Evolutionary conservation across 768 basidiomycete genomes (phyloP).

Genomic region (Suillus spraguei): DNA sequence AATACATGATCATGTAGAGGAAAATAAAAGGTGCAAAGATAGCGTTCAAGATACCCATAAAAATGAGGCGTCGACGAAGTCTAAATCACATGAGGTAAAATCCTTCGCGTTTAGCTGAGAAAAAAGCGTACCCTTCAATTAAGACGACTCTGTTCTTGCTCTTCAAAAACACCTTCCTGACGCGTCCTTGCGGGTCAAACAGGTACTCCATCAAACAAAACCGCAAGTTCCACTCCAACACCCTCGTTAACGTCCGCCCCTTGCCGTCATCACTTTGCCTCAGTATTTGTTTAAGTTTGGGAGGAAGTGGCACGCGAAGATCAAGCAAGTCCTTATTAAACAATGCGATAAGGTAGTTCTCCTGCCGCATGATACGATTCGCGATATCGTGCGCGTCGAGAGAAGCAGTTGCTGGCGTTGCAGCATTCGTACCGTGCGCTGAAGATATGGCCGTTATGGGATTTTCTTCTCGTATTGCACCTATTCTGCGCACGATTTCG

Average conservation of each 20-base stretch:
- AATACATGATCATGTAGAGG: constrained; percentile 94
- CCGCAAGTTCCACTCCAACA: constrained; percentile 95
- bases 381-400: constrained; percentile 98
- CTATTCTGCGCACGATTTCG: constrained; percentile 89
- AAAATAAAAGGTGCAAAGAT: constrained; percentile 97
- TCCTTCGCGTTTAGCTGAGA: neutral
- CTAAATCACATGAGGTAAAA: constrained; percentile 42
- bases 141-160: constrained; percentile 76
- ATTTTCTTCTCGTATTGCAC: constrained; percentile 88
- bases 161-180: constrained; percentile 90
- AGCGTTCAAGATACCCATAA: constrained; percentile 96
- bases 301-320: constrained; percentile 80
- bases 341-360: constrained; percentile 96
- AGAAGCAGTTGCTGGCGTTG: constrained; percentile 75
- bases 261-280: constrained; percentile 55
- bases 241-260: constrained; percentile 81
- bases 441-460: constrained; percentile 88
- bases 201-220: constrained; percentile 96
- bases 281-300: constrained; percentile 52
- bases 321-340: constrained; percentile 97
- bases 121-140: constrained; percentile 73
- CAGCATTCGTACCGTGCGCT: constrained; percentile 46
- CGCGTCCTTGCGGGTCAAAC: constrained; percentile 88
- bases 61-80: constrained; percentile 82
- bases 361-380: constrained; percentile 96